These are phyloP conservation scores for Xylariaceae sp. DNA, from an alignment of 2,329 filamentous ascomycete species.

Conservation along the genomic window DNA sequence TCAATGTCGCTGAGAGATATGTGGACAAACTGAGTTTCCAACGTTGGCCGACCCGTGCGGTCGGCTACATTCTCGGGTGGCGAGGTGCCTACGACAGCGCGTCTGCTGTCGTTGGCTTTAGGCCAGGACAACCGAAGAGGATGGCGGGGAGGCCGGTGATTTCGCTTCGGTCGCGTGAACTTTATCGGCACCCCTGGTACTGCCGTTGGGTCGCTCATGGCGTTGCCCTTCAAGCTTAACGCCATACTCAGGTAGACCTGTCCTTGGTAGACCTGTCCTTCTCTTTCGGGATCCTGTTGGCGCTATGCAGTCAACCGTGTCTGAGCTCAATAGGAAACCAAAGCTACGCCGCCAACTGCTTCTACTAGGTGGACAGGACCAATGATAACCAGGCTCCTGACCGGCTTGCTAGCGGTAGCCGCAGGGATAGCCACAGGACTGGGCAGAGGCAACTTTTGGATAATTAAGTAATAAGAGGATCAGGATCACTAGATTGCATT, in stretches of 20 bases:
- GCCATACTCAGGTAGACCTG: not conserved
- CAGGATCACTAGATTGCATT: not conserved
- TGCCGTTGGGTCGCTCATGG: not conserved
- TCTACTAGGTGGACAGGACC: not conserved
- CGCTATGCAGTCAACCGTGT: not conserved
- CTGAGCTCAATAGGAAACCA: not conserved
- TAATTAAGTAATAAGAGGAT: not conserved
- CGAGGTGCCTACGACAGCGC: not conserved
- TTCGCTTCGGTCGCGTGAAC: not conserved
- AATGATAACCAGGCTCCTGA: not conserved
- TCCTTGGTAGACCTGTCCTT: too few species aligned
- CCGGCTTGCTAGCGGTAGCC: not conserved
- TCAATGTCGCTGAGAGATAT: not conserved
- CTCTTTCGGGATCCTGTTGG: not conserved
- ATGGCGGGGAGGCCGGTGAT: not conserved
- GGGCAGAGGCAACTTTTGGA: not conserved
- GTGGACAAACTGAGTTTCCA: not conserved
- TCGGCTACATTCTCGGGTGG: not conserved
- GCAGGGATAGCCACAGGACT: not conserved
- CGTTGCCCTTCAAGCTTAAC: not conserved
- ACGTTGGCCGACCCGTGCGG: not conserved
- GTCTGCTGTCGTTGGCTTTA: not conserved
- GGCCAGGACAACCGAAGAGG: not conserved
- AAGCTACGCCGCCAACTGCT: not conserved
- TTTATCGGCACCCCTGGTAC: not conserved